Percentiles rank a stretch among this genome's conserved stretches.
Conservation (phyloP, 352 stramenopile species). For the Phytopythium delawarense region DNA sequence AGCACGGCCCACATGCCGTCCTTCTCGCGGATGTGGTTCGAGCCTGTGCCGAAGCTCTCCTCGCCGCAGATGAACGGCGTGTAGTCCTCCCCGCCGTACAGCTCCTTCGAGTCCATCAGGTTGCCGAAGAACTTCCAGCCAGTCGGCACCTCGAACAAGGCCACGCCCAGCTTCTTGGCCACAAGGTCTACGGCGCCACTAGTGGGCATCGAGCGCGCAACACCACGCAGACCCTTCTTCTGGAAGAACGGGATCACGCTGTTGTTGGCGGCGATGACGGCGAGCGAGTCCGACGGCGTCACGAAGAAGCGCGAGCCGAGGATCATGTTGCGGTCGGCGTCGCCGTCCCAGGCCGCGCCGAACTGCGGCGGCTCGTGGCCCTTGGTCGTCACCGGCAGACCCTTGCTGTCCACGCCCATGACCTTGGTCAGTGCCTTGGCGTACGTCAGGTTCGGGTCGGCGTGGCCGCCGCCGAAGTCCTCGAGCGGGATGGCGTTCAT, state of each 20-base stretch:
- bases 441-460: conserved; percentile 99
- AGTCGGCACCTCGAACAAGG: conserved; percentile 97
- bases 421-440: conserved; percentile 94
- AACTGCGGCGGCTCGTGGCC: conserved; percentile 73
- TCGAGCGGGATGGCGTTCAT: conserved; percentile 95
- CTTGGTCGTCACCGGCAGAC: conserved; percentile 74
- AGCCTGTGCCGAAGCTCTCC: conserved; percentile 98
- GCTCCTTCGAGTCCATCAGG: conserved; percentile 97
- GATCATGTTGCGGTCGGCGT: conserved; percentile 99
- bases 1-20: conserved; percentile 99
- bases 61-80: conserved; percentile 99
- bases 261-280: conserved; percentile 97
- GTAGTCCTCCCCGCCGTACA: conserved; percentile 96
- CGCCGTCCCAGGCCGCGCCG: conserved; percentile 96
- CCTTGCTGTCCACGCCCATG: conserved; percentile 93
- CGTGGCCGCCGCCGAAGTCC: conserved; percentile 96
- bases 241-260: conserved; percentile 97
- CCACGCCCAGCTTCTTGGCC: conserved; percentile 92
- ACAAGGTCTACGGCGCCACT: conserved; percentile 97
- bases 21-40: conserved; percentile 99
- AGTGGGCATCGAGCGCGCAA: conserved; percentile 98
- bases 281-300: conserved; percentile 97
- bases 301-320: conserved; percentile 98
- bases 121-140: conserved; percentile 99
- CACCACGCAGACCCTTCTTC: conserved; percentile 90